Conservation (phyloP, 768 basidiomycete genomes). For the Leccinum variicolor region DNA sequence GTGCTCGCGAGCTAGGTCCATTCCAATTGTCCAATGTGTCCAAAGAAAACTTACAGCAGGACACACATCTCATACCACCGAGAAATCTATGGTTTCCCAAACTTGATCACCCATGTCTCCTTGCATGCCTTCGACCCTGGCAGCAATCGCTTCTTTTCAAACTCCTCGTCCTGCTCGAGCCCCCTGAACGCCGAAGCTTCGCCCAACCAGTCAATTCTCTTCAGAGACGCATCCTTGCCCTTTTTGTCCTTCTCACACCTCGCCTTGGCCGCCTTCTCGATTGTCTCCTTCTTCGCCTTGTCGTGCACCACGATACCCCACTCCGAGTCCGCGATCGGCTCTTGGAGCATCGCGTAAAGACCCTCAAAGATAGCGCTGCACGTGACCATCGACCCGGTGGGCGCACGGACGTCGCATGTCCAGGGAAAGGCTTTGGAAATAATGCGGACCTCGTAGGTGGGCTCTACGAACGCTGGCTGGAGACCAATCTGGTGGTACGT, state of each 20-base stretch:
- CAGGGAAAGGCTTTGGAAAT: constrained; percentile 65
- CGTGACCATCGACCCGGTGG: constrained; percentile 33
- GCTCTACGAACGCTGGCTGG: constrained; percentile 37
- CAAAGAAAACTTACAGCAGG: background rate
- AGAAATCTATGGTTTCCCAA: constrained; percentile 31
- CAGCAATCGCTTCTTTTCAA: constrained; percentile 45
- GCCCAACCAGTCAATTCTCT: constrained; percentile 65
- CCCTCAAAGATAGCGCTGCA: constrained; percentile 56
- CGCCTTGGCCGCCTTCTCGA: constrained; percentile 51
- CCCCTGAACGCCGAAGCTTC: constrained; percentile 58
- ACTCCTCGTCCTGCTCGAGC: constrained; percentile 57
- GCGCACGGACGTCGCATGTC: constrained; percentile 52
- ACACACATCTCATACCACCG: background rate
- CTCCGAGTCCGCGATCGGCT: constrained; percentile 59
- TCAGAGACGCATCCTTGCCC: constrained; percentile 33
- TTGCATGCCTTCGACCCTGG: constrained; percentile 40
- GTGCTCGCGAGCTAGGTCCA: background rate
- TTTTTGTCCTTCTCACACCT: constrained; percentile 35
- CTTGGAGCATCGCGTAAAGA: constrained; percentile 46
- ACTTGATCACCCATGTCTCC: constrained; percentile 61
- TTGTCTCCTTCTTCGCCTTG: constrained; percentile 39
- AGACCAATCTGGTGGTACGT: constrained; percentile 39
- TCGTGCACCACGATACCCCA: constrained; percentile 56
- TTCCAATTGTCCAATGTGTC: background rate
- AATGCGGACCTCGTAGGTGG: constrained; percentile 40